Conservation (phyloP, 2,329 filamentous ascomycete genomes). For the Pochonia chlamydosporia region DNA sequence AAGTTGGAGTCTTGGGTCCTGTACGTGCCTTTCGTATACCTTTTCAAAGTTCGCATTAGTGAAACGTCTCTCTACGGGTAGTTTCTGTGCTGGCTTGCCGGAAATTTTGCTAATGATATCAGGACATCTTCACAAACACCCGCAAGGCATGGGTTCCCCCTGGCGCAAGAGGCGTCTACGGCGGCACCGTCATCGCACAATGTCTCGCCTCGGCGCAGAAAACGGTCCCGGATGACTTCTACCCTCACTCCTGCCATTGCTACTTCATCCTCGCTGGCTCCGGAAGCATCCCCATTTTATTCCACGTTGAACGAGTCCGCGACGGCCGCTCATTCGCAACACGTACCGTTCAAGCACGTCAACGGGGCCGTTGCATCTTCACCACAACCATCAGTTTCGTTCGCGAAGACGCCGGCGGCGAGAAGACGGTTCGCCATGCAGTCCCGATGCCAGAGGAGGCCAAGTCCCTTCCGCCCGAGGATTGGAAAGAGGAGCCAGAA, state of each 20-base stretch:
- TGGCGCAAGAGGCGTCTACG: constrained; percentile 88
- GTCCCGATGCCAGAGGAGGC: constrained; percentile 47
- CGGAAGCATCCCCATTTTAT: constrained; percentile 77
- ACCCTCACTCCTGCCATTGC: constrained; percentile 95
- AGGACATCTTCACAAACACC: constrained; percentile 94
- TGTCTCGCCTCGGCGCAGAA: constrained; percentile 80
- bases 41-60: no score
- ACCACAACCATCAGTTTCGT: constrained; percentile 92
- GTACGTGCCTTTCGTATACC: no score
- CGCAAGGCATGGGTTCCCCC: constrained; percentile 88
- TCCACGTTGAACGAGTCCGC: constrained; percentile 90
- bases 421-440: constrained; percentile 57
- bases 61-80: no score
- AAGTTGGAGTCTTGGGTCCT: constrained; percentile 68
- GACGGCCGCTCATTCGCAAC: constrained; percentile 88
- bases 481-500: constrained; percentile 38
- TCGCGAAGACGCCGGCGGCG: constrained; percentile 52
- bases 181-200: constrained; percentile 89
- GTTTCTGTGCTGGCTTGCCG: constrained; percentile 55
- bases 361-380: constrained; percentile 85
- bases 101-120: background rate
- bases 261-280: constrained; percentile 95
- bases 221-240: constrained; percentile 76
- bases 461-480: constrained; percentile 29
- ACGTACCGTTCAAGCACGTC: constrained; percentile 89